phyloP scores from a whole-genome alignment of 2,329 filamentous ascomycete genomes.

The Lachnellula arida region DNA sequence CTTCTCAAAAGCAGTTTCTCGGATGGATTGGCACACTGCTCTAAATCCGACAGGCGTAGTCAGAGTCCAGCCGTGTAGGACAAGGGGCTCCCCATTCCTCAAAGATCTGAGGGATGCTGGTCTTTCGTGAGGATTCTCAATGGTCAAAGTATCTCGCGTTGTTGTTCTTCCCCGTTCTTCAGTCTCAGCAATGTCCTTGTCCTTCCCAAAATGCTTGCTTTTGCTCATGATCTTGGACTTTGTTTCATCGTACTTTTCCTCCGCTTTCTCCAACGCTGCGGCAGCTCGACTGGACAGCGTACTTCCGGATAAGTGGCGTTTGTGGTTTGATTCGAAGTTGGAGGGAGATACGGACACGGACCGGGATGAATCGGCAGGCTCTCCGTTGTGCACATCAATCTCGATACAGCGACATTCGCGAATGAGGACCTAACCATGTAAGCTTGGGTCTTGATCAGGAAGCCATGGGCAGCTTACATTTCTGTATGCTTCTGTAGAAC shows the following conservation, averaged over 20 bases:
- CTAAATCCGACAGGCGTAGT: slow-evolving; percentile 84
- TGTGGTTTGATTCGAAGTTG: slow-evolving; percentile 38
- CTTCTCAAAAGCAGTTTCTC: slow-evolving; percentile 69
- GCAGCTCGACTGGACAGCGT: slow-evolving; percentile 31
- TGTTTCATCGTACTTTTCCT: slow-evolving; percentile 24
- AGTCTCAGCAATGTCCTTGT: not conserved
- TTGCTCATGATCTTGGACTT: slow-evolving; percentile 13
- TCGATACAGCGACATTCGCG: slow-evolving; percentile 86
- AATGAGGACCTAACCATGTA: slow-evolving; percentile 54
- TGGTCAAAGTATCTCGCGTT: slow-evolving; percentile 12
- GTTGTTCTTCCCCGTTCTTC: slow-evolving; percentile 16
- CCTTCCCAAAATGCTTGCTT: not conserved
- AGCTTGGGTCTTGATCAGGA: slow-evolving; percentile 4
- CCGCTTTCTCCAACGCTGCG: slow-evolving; percentile 25
- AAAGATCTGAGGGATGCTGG: slow-evolving; percentile 24
- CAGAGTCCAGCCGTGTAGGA: slow-evolving; percentile 81
- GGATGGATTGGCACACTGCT: slow-evolving; percentile 76
- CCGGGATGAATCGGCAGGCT: slow-evolving; percentile 30
- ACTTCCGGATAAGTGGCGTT: slow-evolving; percentile 30
- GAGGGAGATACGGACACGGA: slow-evolving; percentile 26
- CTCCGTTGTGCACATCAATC: slow-evolving; percentile 90
- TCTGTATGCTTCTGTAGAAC: slow-evolving; percentile 70
- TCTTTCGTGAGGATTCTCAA: slow-evolving; percentile 23
- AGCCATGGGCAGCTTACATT: slow-evolving; percentile 48
- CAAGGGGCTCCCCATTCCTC: slow-evolving; percentile 61